These are phyloP conservation scores for Solanum medicagineum DNA, from an alignment of 257 asterid genomes.

Conservation along the genomic window DNA sequence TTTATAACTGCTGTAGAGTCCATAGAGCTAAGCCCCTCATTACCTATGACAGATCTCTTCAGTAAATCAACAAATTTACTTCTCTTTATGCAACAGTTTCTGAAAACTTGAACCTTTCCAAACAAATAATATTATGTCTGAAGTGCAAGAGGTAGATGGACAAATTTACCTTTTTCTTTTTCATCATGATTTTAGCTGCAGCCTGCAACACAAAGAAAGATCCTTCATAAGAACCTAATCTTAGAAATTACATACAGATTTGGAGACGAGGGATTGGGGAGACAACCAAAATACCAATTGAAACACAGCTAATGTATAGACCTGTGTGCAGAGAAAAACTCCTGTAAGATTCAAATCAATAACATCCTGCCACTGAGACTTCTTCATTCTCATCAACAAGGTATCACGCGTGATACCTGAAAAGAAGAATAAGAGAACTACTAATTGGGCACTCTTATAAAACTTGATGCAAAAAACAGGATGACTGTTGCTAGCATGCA, in stretches of 20 bases:
- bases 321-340: constrained; percentile 93
- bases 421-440: neutral
- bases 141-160: neutral
- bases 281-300: neutral
- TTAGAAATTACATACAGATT: neutral
- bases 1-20: neutral
- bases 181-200: constrained; percentile 95
- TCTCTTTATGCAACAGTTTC: neutral
- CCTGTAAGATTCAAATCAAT: constrained; percentile 93
- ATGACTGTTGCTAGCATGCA: neutral
- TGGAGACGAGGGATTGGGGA: neutral
- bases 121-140: neutral
- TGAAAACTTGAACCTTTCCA: neutral
- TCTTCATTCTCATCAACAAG: constrained; percentile 93
- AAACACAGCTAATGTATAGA: neutral
- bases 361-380: constrained; percentile 95
- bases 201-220: constrained; percentile 46
- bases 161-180: constrained; percentile 76
- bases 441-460: neutral
- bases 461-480: neutral
- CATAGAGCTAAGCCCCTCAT: neutral
- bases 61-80: neutral
- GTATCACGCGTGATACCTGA: constrained; percentile 95
- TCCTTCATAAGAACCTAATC: constrained; percentile 5
- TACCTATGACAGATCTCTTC: neutral